A percentile compares a stretch with the other conserved stretches of the same genome.
Evolutionary conservation across 345 rosid genomes (phyloP).

Genomic region (Linum trigynum): DNA sequence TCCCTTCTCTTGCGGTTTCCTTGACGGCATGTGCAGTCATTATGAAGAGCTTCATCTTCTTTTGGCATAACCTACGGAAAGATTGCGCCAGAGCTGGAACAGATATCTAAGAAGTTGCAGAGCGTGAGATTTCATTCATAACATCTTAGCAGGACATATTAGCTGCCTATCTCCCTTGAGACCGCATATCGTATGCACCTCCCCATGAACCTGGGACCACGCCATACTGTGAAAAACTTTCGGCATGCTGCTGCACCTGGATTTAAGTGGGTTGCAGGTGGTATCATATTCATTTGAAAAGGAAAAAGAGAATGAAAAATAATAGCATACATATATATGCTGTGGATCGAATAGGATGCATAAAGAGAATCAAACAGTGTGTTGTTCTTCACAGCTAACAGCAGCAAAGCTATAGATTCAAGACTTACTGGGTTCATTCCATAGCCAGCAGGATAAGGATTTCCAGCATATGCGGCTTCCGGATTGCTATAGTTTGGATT

Average conservation of each 20-base stretch:
- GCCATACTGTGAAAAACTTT: conserved; percentile 70
- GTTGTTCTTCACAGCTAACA: too few species aligned
- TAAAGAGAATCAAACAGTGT: too few species aligned
- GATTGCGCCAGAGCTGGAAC: conserved; percentile 22
- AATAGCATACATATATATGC: conserved; percentile 8
- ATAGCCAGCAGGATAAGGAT: conserved; percentile 58
- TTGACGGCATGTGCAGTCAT: too few species aligned
- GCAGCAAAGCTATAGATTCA: too few species aligned
- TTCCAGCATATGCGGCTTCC: conserved; percentile 57
- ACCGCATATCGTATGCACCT: conserved; percentile 61
- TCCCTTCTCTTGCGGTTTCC: too few species aligned
- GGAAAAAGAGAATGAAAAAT: conserved; percentile 2
- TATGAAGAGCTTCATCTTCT: too few species aligned
- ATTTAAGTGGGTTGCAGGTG: conserved; percentile 2
- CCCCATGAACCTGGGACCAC: conserved; percentile 55
- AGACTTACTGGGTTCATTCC: conserved; percentile 75
- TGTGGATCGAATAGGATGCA: neutral
- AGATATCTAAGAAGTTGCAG: conserved; percentile 26
- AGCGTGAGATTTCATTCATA: conserved; percentile 30
- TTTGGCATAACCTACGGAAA: neutral
- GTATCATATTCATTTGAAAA: neutral
- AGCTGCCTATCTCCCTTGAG: conserved; percentile 63
- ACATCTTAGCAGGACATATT: conserved; percentile 20
- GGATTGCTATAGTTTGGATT: conserved; percentile 50
- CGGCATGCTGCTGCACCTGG: conserved; percentile 55